Conservation (phyloP, 2,329 filamentous ascomycete species). For the Pseudogymnoascus destructans region DNA sequence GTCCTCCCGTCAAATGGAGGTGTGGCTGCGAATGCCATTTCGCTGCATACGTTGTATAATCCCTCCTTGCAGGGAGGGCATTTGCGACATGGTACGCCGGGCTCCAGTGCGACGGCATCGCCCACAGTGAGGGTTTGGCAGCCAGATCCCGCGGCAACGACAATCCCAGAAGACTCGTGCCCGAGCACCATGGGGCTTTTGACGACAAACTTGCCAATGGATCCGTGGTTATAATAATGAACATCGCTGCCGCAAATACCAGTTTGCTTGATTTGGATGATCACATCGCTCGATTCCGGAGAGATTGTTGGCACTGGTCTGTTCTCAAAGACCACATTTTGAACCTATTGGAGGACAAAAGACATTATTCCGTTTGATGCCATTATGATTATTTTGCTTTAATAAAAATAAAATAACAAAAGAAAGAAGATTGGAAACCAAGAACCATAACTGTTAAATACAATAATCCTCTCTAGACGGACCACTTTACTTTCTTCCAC, state of each 20-base stretch:
- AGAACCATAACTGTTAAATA: neutral
- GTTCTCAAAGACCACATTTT: slow-evolving; percentile 34
- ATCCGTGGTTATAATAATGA: slow-evolving; percentile 50
- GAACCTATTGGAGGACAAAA: slow-evolving; percentile 34
- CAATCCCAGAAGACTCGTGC: slow-evolving; percentile 42
- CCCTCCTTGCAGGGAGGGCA: slow-evolving; percentile 33
- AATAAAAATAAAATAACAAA: neutral
- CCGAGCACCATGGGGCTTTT: slow-evolving; percentile 47
- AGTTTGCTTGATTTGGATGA: slow-evolving; percentile 33
- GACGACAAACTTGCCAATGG: slow-evolving; percentile 52
- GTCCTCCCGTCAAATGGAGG: slow-evolving; percentile 37
- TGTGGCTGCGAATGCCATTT: slow-evolving; percentile 37
- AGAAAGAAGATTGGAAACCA: neutral
- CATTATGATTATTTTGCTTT: neutral
- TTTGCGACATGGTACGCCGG: slow-evolving; percentile 20
- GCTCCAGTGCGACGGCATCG: slow-evolving; percentile 36
- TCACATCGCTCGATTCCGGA: slow-evolving; percentile 28
- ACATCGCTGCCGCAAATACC: slow-evolving; percentile 37
- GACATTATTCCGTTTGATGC: slow-evolving; percentile 18
- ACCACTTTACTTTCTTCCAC: neutral
- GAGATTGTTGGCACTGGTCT: slow-evolving; percentile 27
- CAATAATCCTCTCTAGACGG: neutral
- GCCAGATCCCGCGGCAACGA: slow-evolving; percentile 38
- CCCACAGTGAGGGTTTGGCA: slow-evolving; percentile 34
- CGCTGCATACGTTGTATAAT: slow-evolving; percentile 30